A percentile compares a stretch with the other conserved stretches of the same genome.
phyloP scores from a whole-genome alignment of 1,139 yeast genomes.

The Taphrina pruni region DNA sequence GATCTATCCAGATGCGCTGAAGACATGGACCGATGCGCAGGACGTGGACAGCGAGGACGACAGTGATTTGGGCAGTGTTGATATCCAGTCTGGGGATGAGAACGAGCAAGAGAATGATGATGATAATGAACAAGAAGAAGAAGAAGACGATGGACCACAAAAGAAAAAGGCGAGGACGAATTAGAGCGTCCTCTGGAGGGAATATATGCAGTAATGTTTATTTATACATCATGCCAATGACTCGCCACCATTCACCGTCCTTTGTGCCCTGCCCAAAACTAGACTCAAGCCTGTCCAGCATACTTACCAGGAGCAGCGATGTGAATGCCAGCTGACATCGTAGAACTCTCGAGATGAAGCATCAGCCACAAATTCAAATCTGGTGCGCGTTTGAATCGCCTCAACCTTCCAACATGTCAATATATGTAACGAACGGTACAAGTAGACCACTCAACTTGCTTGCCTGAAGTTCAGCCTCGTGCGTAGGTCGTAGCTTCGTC shows the following conservation, averaged over 20 bases:
- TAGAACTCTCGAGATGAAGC: neutral
- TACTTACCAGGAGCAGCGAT: too few species aligned
- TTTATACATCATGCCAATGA: too few species aligned
- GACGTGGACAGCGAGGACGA: constrained; percentile 49
- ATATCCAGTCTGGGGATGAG: constrained; percentile 46
- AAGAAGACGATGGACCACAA: constrained; percentile 46
- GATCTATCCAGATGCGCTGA: constrained; percentile 54
- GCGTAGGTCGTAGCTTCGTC: too few species aligned
- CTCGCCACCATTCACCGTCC: too few species aligned
- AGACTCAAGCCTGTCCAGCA: too few species aligned
- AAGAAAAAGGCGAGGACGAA: constrained; percentile 45
- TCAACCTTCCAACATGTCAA: neutral
- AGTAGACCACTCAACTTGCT: neutral
- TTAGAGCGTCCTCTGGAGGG: neutral
- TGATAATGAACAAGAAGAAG: constrained; percentile 44
- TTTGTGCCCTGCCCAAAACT: too few species aligned
- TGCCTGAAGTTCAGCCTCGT: too few species aligned
- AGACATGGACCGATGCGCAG: constrained; percentile 48
- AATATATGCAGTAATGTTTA: too few species aligned
- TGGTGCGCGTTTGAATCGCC: neutral
- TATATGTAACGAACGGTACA: neutral
- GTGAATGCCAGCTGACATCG: too few species aligned
- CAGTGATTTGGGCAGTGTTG: constrained; percentile 45
- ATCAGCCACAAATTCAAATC: constrained; percentile 7
- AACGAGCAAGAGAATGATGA: constrained; percentile 46